Evolutionary conservation across 108 stramenopile species (phyloP).

Genomic region (Epipyxis sp.): DNA sequence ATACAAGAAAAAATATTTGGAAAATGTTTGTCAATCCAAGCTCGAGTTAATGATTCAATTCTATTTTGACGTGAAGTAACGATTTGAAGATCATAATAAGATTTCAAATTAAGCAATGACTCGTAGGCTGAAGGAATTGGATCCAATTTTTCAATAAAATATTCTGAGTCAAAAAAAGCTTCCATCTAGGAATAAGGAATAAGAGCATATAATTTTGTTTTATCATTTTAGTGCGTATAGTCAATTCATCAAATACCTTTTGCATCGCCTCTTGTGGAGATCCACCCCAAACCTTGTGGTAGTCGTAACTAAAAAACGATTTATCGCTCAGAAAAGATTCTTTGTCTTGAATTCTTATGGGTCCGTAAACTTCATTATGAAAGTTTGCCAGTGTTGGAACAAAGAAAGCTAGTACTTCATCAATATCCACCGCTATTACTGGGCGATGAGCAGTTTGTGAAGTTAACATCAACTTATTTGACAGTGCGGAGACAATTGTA

Average conservation of each 20-base stretch:
- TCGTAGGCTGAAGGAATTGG: conserved; percentile 43
- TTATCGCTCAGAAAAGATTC: conserved; percentile 34
- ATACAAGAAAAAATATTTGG: conserved; percentile 46
- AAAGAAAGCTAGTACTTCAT: conserved; percentile 57
- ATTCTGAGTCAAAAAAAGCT: conserved; percentile 45
- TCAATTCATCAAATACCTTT: background rate
- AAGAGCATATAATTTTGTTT: too few species aligned
- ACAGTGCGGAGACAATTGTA: too few species aligned
- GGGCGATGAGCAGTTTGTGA: too few species aligned
- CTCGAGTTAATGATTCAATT: conserved; percentile 46
- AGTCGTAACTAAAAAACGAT: conserved; percentile 49
- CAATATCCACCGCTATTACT: conserved; percentile 53
- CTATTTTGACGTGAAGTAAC: conserved; percentile 52
- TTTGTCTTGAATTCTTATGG: too few species aligned
- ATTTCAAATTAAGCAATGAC: conserved; percentile 37
- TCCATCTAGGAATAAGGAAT: conserved; percentile 25
- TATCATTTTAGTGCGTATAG: too few species aligned
- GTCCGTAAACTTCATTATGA: conserved; percentile 53
- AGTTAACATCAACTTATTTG: too few species aligned
- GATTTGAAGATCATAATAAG: conserved; percentile 40
- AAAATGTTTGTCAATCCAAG: conserved; percentile 49
- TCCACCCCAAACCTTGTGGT: conserved; percentile 49
- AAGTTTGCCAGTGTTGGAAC: conserved; percentile 46
- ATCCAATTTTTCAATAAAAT: conserved; percentile 40
- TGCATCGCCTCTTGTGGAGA: background rate